These are phyloP conservation scores for Ilyonectria sp. DNA, from an alignment of 2,329 filamentous ascomycete genomes.

Conservation along the genomic window DNA sequence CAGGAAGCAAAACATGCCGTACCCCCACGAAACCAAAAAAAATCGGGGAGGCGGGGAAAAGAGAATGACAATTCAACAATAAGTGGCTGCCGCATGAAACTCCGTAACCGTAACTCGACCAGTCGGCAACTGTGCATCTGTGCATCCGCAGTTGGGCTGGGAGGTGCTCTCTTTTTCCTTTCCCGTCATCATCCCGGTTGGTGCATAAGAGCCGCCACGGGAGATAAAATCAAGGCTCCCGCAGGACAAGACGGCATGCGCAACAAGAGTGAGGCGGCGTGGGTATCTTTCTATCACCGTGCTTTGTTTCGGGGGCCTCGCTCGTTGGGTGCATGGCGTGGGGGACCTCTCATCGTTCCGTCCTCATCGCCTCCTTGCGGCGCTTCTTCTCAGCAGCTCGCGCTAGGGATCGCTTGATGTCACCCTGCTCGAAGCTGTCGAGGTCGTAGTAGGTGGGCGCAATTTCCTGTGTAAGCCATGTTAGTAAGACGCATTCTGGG, in stretches of 20 bases:
- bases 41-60: slow-evolving; percentile 19
- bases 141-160: slow-evolving; percentile 16
- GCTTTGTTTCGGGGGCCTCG: slow-evolving; percentile 22
- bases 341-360: slow-evolving; percentile 56
- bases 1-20: slow-evolving; percentile 9
- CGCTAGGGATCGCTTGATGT: slow-evolving; percentile 80
- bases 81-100: slow-evolving; percentile 24
- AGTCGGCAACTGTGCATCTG: slow-evolving; percentile 25
- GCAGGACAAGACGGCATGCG: slow-evolving; percentile 9
- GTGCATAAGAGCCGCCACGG: slow-evolving; percentile 13
- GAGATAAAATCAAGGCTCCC: slow-evolving; percentile 12
- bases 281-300: slow-evolving; percentile 9
- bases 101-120: slow-evolving; percentile 13
- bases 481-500: slow-evolving; percentile 33
- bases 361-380: slow-evolving; percentile 71
- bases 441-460: slow-evolving; percentile 94
- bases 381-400: slow-evolving; percentile 72
- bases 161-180: slow-evolving; percentile 14
- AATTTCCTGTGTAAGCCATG: slow-evolving; percentile 76
- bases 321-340: slow-evolving; percentile 19
- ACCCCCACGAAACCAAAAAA: slow-evolving; percentile 10
- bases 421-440: slow-evolving; percentile 85
- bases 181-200: slow-evolving; percentile 13
- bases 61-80: slow-evolving; percentile 12
- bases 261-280: slow-evolving; percentile 14